Evolutionary conservation across 108 stramenopile species (phyloP).

Genomic region (Cyclotella distinguenda): DNA sequence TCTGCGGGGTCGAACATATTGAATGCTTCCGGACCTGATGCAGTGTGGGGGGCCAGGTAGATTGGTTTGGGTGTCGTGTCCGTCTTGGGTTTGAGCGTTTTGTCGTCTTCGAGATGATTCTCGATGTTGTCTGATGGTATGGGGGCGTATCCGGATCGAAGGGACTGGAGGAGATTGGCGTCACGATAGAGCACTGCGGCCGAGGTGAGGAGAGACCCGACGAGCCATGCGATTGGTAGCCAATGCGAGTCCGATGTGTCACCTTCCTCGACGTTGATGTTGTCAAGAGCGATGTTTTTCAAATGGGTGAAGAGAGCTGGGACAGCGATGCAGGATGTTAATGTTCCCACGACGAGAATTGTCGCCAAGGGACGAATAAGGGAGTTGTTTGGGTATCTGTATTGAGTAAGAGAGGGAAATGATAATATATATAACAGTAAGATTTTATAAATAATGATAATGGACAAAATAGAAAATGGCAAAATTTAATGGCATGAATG

Average conservation of each 20-base stretch:
- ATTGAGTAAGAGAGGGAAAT: conserved; percentile 12
- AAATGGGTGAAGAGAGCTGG: conserved; percentile 23
- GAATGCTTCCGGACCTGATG: conserved; percentile 52
- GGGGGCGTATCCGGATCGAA: conserved; percentile 14
- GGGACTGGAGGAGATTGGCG: conserved; percentile 24
- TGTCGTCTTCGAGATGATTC: conserved; percentile 17
- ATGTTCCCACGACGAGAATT: conserved; percentile 61
- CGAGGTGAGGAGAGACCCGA: conserved; percentile 54
- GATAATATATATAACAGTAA: neutral
- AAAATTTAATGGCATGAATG: no score
- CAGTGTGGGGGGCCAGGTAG: conserved; percentile 21
- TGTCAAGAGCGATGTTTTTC: conserved; percentile 7
- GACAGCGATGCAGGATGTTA: conserved; percentile 49
- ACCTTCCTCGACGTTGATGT: conserved; percentile 25
- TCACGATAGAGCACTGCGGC: conserved; percentile 62
- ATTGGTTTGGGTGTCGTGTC: conserved; percentile 43
- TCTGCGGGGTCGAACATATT: conserved; percentile 93
- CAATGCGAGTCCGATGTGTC: conserved; percentile 22
- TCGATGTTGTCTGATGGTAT: conserved; percentile 21
- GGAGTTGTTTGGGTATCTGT: conserved; percentile 27
- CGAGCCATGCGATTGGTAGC: conserved; percentile 57
- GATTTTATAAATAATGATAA: neutral
- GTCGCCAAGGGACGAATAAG: conserved; percentile 55
- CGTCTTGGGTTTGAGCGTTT: conserved; percentile 42
- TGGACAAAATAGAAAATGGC: neutral